phyloP scores from a whole-genome alignment of 176 grass and related monocot species.

The Thinopyrum elongatum region DNA sequence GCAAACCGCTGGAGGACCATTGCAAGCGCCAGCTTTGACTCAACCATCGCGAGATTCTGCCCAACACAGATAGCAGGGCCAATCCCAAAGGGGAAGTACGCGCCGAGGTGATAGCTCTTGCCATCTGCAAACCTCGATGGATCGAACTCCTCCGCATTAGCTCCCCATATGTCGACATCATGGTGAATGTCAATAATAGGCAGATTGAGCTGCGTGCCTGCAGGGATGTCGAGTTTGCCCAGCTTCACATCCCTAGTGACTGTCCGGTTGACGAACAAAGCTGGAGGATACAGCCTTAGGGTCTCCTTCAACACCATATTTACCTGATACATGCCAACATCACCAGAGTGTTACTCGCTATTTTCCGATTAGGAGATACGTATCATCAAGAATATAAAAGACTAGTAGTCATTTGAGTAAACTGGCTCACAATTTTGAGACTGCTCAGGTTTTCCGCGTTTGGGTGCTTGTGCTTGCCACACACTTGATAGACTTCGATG shows the following conservation, averaged over 20 bases:
- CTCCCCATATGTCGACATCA: constrained; percentile 63
- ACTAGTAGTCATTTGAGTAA: not conserved
- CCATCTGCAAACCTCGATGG: constrained; percentile 72
- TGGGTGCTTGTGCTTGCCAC: constrained; percentile 40
- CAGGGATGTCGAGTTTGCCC: constrained; percentile 53
- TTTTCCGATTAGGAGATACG: not conserved
- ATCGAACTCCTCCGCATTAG: constrained; percentile 55
- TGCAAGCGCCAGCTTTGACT: constrained; percentile 64
- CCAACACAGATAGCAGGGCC: constrained; percentile 68
- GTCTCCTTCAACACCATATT: constrained; percentile 85
- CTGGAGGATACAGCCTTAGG: constrained; percentile 77
- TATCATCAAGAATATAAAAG: not conserved
- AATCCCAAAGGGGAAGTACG: constrained; percentile 68
- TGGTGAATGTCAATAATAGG: constrained; percentile 58
- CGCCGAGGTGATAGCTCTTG: constrained; percentile 61
- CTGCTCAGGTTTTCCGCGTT: constrained; percentile 43
- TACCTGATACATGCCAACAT: constrained; percentile 38
- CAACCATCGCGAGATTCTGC: constrained; percentile 72
- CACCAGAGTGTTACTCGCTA: not conserved
- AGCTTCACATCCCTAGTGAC: constrained; percentile 47
- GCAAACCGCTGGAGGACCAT: constrained; percentile 58
- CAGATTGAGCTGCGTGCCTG: constrained; percentile 53
- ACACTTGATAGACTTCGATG: constrained; percentile 56
- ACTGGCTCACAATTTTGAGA: constrained; percentile 66
- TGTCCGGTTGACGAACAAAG: constrained; percentile 38